Conservation (phyloP, 139 green algal species). For the Tetraselmis chui region DNA sequence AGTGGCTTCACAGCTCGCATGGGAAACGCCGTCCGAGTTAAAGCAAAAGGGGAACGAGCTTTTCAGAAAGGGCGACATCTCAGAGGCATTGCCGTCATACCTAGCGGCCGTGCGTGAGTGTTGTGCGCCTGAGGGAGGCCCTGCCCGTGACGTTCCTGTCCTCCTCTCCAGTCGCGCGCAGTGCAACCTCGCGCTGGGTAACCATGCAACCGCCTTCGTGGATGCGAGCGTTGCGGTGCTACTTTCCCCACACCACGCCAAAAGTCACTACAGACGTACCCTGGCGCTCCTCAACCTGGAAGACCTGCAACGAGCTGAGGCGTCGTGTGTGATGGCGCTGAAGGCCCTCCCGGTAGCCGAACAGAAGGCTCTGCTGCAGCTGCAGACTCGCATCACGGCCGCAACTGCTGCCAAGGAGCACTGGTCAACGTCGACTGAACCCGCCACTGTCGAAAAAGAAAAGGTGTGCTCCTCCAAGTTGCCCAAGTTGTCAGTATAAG, state of each 20-base stretch:
- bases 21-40: too few species aligned
- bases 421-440: too few species aligned
- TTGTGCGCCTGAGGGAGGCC: background rate
- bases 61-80: background rate
- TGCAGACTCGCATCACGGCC: too few species aligned
- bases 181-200: background rate
- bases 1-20: too few species aligned
- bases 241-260: background rate
- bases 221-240: background rate
- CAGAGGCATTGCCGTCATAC: background rate
- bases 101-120: background rate
- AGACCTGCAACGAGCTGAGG: background rate
- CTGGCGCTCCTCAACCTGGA: background rate
- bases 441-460: too few species aligned
- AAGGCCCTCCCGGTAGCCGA: too few species aligned
- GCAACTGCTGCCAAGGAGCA: too few species aligned
- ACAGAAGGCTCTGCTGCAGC: too few species aligned
- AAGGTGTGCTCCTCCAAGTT: too few species aligned
- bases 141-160: background rate
- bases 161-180: background rate
- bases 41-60: background rate
- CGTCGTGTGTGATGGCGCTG: background rate
- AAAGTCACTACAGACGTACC: background rate
- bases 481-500: too few species aligned
- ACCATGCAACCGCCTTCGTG: background rate